These are phyloP conservation scores for Fusarium buharicum DNA, from an alignment of 2,329 filamentous ascomycete genomes.

Conservation along the genomic window DNA sequence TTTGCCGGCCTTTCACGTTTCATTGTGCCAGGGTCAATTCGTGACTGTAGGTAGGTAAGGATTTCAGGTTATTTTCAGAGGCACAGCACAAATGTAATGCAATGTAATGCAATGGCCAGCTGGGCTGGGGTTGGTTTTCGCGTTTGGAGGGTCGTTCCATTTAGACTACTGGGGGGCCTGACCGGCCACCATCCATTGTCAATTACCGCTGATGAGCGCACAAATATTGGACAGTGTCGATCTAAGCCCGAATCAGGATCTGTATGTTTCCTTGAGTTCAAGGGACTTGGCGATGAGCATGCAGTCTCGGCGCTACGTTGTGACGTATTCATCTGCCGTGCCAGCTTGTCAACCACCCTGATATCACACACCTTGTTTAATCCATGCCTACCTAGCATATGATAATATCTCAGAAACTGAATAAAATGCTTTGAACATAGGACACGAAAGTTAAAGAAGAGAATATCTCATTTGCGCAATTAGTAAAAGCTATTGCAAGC, in stretches of 20 bases:
- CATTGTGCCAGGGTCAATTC: constrained; percentile 16
- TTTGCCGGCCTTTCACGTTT: constrained; percentile 17
- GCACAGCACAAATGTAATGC: not conserved
- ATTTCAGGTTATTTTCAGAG: too few species aligned
- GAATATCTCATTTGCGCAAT: not conserved
- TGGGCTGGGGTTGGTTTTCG: not conserved
- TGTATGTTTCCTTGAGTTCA: constrained; percentile 28
- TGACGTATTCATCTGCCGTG: constrained; percentile 40
- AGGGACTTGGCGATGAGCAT: constrained; percentile 41
- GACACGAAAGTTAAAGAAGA: not conserved
- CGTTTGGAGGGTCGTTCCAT: constrained; percentile 18
- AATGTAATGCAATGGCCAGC: constrained; percentile 13
- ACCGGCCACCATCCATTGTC: not conserved
- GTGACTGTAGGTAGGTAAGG: not conserved
- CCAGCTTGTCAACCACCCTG: constrained; percentile 23
- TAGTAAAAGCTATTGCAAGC: not conserved
- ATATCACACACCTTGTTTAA: constrained; percentile 12
- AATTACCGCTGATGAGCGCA: constrained; percentile 21
- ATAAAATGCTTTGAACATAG: not conserved
- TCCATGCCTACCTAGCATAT: too few species aligned
- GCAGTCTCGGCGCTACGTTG: constrained; percentile 29
- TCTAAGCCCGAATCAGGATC: constrained; percentile 38
- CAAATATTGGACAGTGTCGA: constrained; percentile 26
- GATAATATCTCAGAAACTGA: too few species aligned
- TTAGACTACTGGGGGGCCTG: not conserved